Conservation (phyloP, 2,329 filamentous ascomycete species). For the Knufia fluminis region DNA sequence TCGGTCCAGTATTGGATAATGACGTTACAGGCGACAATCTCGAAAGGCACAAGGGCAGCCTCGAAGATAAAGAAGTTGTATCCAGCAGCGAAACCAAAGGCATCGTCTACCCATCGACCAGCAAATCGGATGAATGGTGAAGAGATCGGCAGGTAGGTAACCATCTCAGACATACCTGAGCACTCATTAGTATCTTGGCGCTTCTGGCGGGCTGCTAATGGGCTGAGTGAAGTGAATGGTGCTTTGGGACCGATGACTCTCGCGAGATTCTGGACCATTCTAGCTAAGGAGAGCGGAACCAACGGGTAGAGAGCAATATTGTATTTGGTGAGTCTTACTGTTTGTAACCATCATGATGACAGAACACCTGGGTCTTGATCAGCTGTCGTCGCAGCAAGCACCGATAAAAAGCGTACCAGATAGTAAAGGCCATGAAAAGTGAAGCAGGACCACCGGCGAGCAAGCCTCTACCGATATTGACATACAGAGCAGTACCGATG, state of each 20-base stretch:
- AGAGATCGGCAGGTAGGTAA: constrained; percentile 40
- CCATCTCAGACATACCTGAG: constrained; percentile 41
- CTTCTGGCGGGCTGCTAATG: not conserved
- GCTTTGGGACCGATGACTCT: constrained; percentile 10
- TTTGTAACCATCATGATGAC: constrained; percentile 39
- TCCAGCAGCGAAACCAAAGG: constrained; percentile 38
- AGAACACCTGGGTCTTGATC: constrained; percentile 30
- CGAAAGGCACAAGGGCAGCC: constrained; percentile 43
- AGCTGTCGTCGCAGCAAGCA: not conserved
- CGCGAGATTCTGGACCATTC: not conserved
- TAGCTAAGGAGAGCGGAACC: constrained; percentile 6
- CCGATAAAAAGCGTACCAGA: constrained; percentile 32
- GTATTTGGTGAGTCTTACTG: constrained; percentile 28
- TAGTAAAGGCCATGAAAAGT: constrained; percentile 37
- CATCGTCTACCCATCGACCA: constrained; percentile 40
- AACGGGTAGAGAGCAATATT: constrained; percentile 3
- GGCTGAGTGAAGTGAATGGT: constrained; percentile 7
- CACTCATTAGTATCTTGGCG: constrained; percentile 5
- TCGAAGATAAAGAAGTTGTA: constrained; percentile 47
- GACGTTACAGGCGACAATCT: constrained; percentile 43
- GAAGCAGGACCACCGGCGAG: constrained; percentile 35
- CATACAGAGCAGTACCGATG: constrained; percentile 36
- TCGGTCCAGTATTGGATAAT: constrained; percentile 44
- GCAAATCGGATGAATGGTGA: constrained; percentile 40
- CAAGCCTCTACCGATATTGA: constrained; percentile 34